These are phyloP conservation scores for Cyclotella atomus DNA, from an alignment of 108 stramenopile species.

Conservation along the genomic window DNA sequence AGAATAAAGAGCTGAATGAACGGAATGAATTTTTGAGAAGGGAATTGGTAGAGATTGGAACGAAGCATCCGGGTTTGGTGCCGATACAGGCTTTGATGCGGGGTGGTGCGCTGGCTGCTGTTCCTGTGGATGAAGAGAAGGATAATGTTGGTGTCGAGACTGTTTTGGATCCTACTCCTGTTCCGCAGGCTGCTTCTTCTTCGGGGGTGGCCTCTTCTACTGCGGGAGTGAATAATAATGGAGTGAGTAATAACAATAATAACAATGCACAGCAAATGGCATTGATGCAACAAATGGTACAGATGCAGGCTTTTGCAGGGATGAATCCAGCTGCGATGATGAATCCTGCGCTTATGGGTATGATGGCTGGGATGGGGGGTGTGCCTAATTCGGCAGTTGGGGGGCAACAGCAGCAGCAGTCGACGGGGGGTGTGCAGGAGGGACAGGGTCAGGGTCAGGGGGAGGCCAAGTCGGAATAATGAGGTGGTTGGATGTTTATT, in stretches of 20 bases:
- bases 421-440: not conserved
- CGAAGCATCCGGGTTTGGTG: constrained; percentile 80
- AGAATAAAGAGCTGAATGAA: constrained; percentile 88
- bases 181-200: constrained; percentile 28
- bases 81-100: constrained; percentile 75
- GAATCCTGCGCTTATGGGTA: constrained; percentile 31
- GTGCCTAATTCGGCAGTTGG: constrained; percentile 10
- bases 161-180: constrained; percentile 2
- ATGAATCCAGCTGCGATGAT: constrained; percentile 3
- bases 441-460: not conserved
- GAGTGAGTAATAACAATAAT: no score
- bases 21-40: constrained; percentile 72
- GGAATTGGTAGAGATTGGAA: constrained; percentile 81
- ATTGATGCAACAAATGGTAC: constrained; percentile 41
- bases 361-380: constrained; percentile 20
- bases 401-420: constrained; percentile 6
- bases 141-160: not conserved
- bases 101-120: constrained; percentile 17
- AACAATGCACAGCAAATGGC: constrained; percentile 24
- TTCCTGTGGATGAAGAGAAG: not conserved
- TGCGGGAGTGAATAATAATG: no score
- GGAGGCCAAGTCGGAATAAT: not conserved
- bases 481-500: not conserved
- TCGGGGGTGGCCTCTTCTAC: constrained; percentile 2
- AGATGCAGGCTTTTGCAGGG: constrained; percentile 12